Evolutionary conservation across 2,329 filamentous ascomycete species (phyloP).

Genomic region (Arthroderma sp.): DNA sequence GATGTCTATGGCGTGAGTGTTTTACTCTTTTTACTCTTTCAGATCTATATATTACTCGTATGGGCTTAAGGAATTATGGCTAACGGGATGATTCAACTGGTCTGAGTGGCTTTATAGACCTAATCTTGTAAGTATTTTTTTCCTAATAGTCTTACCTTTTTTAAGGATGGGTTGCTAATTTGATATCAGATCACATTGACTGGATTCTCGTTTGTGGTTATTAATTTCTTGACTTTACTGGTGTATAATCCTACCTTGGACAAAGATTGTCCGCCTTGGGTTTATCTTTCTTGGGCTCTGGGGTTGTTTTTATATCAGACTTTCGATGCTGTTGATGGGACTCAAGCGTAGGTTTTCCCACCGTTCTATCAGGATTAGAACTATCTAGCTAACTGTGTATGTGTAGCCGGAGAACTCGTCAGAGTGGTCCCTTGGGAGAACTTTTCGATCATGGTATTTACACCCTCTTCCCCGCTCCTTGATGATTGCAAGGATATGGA

Average conservation of each 20-base stretch:
- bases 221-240: conserved; percentile 79
- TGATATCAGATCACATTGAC: conserved; percentile 63
- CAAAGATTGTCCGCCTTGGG: conserved; percentile 86
- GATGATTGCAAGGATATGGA: not conserved
- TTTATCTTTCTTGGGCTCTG: conserved; percentile 81
- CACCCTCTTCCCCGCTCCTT: not conserved
- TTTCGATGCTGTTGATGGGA: conserved; percentile 91
- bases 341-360: conserved; percentile 59
- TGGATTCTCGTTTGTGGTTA: conserved; percentile 77
- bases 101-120: conserved; percentile 25
- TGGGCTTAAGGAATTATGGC: no score
- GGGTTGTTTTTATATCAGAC: conserved; percentile 95
- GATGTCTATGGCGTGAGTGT: conserved; percentile 72
- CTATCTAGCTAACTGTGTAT: not conserved
- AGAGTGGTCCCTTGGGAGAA: conserved; percentile 87
- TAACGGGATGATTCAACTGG: not conserved
- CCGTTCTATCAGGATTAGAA: conserved; percentile 4
- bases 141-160: not conserved
- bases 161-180: not conserved
- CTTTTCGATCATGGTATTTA: conserved; percentile 77
- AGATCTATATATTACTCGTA: no score
- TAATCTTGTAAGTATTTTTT: conserved; percentile 36
- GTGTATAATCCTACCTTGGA: conserved; percentile 95
- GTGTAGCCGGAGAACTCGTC: conserved; percentile 64
- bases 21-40: no score